Base-by-base conservation (phyloP, 768 basidiomycete species). In the Boletellus ananas region DNA sequence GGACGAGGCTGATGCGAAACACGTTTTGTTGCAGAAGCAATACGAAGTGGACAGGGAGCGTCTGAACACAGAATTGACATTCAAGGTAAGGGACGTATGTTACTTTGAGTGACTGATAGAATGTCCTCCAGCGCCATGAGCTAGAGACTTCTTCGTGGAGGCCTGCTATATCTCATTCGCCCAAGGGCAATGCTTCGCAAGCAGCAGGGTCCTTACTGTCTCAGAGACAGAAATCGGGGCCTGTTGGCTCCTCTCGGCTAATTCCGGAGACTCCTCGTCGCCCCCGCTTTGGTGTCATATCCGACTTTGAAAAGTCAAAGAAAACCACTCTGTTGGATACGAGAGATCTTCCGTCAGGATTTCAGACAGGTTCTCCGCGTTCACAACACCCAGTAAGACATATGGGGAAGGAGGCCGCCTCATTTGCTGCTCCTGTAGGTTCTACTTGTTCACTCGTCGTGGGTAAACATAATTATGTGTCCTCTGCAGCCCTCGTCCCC, bases 41-140 rank as follows among this genome's bases (percentile, higher is more conserved):
- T 71, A 81, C 69, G 81, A 81, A 57, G 80, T 77, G 49, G 85
- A 89, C 58, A 74, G 83, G 54, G 87, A 89, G 63, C 78, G 83
- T 11, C 59, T 87, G 47, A 83, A 78, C 58, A 86, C 87, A 1
- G 80, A 86, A 50, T 78, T 79, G 38, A 72, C 76, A 20, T 89
- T 90, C 72, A 85, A 79, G 69, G 87, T 85, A 68, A 45, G 73
- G 40, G 55, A 7, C 16, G 11, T 49, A 11, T 49, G n/a, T 45
- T 34, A 56, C 17, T 20, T 47, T 20, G 44, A 27, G 41, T 45
- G 34, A 43, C 37, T 66, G 44, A 61, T 52, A 27, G 35, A 37
- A 45, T 53, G 45, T 52, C 41, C 34, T 47, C 50, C 55, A 87
- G 86, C 83, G 83, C 76, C 84, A 83, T 57, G 85, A 87, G 62